Evolutionary conservation across 345 rosid genomes (phyloP), one percentile per base, ranked within the genome.

Genomic region (Streptanthus diversifolius): DNA sequence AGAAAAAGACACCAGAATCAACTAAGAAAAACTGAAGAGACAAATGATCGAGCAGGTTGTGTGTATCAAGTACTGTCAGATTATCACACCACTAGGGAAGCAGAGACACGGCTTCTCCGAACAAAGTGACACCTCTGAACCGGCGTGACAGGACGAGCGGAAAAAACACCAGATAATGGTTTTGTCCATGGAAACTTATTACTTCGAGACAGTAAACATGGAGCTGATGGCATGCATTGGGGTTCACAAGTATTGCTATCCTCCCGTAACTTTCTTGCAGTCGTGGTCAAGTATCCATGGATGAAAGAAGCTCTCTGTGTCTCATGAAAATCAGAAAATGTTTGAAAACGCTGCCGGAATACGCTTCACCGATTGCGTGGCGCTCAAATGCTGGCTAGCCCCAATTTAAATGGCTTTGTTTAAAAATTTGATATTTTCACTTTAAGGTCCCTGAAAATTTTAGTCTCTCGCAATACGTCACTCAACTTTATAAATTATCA

Each of bases 21-120:
- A 11, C 10, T 30, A 24, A 58, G 10, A 19, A 44, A 71, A 22
- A 1, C 14, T 45, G 43, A 37, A 44, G 55, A 72, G 68, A 68
- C 87, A 83, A 74, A 72, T 73, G 72, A 81, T 80, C 92, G 74
- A 88, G 83, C 92, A 82, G 11, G 5, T 80, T 81, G 83, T 68
- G 78, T 35, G 78, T 84, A 14, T 0, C 27, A 29, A 45, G 13
- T 54, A 54, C 39, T 7, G 10, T 64, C 17, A 22, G 13, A 43
- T 4, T 15, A 8, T 0, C 21, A 1, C 32, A 90, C 97, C 93
- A 81, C 73, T 2, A 87, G 47, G 27, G 91, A 83, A 33, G 86
- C 86, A 33, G 73, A 71, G 19, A 55, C 64, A 13, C 33, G 73
- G 1, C 51, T 37, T 14, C 68, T 55, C 2, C 44, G 39, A 44